A percentile compares a stretch with the other conserved stretches of the same genome.
Conservation (phyloP, 2,329 filamentous ascomycete species). For the Aspergillus transmontanensis region DNA sequence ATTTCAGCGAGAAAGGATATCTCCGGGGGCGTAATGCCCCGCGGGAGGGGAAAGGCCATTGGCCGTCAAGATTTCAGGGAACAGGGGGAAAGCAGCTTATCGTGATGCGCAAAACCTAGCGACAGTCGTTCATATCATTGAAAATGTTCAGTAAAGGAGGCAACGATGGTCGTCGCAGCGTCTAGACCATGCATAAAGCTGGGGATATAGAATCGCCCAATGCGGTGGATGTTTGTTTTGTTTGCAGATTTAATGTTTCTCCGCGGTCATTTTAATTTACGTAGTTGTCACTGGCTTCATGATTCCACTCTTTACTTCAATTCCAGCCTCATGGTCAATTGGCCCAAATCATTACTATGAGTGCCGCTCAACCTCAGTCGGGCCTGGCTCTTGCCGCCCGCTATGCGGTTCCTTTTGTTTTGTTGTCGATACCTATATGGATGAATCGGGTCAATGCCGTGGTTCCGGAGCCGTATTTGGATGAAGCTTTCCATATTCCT, state of each 20-base stretch:
- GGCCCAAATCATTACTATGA: constrained; percentile 29
- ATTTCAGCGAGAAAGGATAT: constrained; percentile 96
- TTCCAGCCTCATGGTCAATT: constrained; percentile 3
- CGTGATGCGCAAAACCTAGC: background rate
- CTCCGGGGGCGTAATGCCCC: constrained; percentile 78
- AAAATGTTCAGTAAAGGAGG: constrained; percentile 2
- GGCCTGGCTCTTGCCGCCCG: constrained; percentile 38
- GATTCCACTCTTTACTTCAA: background rate
- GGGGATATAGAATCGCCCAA: constrained; percentile 11
- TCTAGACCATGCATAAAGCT: constrained; percentile 1
- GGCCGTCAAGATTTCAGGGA: constrained; percentile 13
- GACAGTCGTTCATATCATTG: background rate
- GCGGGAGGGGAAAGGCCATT: constrained; percentile 65
- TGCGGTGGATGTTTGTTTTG: constrained; percentile 32
- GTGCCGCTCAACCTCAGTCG: constrained; percentile 31
- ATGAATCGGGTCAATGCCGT: constrained; percentile 47
- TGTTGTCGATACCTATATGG: constrained; percentile 44
- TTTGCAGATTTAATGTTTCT: constrained; percentile 29
- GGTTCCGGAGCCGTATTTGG: constrained; percentile 62
- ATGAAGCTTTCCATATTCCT: constrained; percentile 68
- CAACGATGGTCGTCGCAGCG: background rate
- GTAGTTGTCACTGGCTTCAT: background rate
- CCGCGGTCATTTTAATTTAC: background rate
- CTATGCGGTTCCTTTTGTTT: constrained; percentile 38
- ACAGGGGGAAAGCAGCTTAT: constrained; percentile 10